phyloP scores from a whole-genome alignment of 1,284 basidiomycete species.

The Irpex sp. region DNA sequence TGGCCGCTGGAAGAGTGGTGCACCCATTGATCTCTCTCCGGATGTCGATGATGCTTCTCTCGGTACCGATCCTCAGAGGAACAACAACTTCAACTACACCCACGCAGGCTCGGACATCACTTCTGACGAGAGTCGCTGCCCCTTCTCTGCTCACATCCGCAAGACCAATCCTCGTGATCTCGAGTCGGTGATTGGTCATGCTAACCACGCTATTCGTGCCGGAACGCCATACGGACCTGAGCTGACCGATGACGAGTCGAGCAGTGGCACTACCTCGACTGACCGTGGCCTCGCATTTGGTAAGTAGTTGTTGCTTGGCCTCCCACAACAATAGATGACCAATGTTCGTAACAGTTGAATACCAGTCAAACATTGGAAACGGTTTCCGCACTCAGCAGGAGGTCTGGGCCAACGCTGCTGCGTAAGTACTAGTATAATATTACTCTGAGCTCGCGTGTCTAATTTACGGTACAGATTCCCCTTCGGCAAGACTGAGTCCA shows the following conservation, averaged over 20 bases:
- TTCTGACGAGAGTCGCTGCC: constrained; percentile 21
- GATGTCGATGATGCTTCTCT: constrained; percentile 3
- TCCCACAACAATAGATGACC: neutral
- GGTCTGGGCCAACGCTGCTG: neutral
- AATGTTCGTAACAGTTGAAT: constrained; percentile 2
- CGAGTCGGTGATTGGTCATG: constrained; percentile 7
- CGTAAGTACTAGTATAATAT: neutral
- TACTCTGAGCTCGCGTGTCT: neutral
- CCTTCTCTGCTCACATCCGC: constrained; percentile 26
- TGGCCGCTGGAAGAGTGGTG: constrained; percentile 10
- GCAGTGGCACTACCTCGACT: neutral
- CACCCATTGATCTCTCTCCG: constrained; percentile 2
- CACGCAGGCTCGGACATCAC: neutral
- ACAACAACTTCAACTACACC: constrained; percentile 10
- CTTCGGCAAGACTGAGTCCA: neutral
- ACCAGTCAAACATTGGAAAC: constrained; percentile 5
- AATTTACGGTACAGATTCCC: neutral
- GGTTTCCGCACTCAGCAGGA: constrained; percentile 5
- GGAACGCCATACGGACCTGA: constrained; percentile 29
- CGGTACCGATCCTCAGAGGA: neutral
- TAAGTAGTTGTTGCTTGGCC: neutral
- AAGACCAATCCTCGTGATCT: constrained; percentile 17
- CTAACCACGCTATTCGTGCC: constrained; percentile 14
- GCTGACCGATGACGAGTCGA: constrained; percentile 15
- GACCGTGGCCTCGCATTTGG: neutral